Evolutionary conservation across 805 yeast species (phyloP), one percentile per base, ranked within the genome.

Genomic region (Tetrapisispora phaffii): DNA sequence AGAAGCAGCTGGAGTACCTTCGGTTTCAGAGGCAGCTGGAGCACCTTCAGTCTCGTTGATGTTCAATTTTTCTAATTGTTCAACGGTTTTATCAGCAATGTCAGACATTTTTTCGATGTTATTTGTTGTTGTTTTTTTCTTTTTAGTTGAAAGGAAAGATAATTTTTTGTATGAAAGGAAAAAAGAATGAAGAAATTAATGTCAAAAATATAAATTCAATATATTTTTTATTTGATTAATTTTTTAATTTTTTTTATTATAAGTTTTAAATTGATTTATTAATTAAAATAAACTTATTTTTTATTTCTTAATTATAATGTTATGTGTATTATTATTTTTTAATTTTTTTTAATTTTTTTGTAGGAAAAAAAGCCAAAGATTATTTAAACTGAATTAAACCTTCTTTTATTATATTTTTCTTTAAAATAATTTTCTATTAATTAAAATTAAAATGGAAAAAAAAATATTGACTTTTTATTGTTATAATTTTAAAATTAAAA

Each of bases 31-130:
- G 23, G 47, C 15, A 29, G 37, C 31, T 41, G 68, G 66, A 47
- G 67, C 41, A 34, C 50, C 55, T 44, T 62, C 58, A 32, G 61
- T 61, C n/a, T 63, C 66, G 44, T 56, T 54, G 47, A 64, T 57
- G 38, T 54, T 56, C 49, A 64, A 54, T 46, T 62, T 55, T 50
- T 59, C 66, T 55, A 64, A 56, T 55, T 63, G 65, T 50, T 63
- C 64, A 46, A 59, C 63, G 45, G 66, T 55, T 52, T 61, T 58
- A 44, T 64, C 68, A 56, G 67, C 57, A 46, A 64, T 57, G 52
- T 64, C 67, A 56, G 68, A 56, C 67, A 63, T 64, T 32, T 33
- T 32, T 10, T 22, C 10, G 8, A 26, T 16, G 3, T 46, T 40
- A 42, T 34, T 47, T 42, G 47, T 47, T 36, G 45, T 53, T 49